Conservation (phyloP, 116 monocot species). For the Posidonia oceanica region DNA sequence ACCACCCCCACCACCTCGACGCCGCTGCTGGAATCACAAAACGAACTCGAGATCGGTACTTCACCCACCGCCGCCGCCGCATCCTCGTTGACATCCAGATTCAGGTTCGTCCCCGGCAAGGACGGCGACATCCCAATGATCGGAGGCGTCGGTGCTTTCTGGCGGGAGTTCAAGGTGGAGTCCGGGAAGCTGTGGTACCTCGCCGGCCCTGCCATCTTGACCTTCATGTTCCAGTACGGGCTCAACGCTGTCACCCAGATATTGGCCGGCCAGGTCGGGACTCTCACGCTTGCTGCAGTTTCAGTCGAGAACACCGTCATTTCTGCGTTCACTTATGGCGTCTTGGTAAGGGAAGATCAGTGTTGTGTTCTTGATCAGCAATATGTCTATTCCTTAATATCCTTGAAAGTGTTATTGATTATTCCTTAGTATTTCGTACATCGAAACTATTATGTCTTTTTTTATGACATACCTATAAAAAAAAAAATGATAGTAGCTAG, state of each 20-base stretch:
- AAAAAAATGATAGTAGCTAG: no score
- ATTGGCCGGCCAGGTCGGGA: constrained; percentile 62
- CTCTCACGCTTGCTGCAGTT: constrained; percentile 66
- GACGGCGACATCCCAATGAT: background rate
- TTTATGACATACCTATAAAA: no score
- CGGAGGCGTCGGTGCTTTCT: background rate
- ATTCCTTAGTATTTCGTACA: no score
- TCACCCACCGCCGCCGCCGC: no score
- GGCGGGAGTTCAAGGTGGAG: constrained; percentile 16
- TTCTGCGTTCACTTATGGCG: constrained; percentile 3
- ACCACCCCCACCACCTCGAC: no score
- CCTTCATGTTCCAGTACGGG: constrained; percentile 38
- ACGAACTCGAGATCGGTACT: background rate
- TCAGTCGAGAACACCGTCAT: constrained; percentile 9
- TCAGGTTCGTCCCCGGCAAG: background rate
- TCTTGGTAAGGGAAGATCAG: constrained; percentile 3
- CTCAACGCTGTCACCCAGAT: constrained; percentile 48
- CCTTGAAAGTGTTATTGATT: no score
- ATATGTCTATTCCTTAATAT: no score
- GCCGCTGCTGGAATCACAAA: no score
- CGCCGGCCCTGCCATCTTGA: constrained; percentile 56
- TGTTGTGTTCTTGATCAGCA: no score
- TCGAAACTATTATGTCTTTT: no score
- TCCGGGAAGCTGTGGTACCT: constrained; percentile 50
- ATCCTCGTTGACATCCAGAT: constrained; percentile 25